Base-by-base conservation (phyloP, 1,284 basidiomycete species). In the Cutaneotrichosporon mucoides region DNA sequence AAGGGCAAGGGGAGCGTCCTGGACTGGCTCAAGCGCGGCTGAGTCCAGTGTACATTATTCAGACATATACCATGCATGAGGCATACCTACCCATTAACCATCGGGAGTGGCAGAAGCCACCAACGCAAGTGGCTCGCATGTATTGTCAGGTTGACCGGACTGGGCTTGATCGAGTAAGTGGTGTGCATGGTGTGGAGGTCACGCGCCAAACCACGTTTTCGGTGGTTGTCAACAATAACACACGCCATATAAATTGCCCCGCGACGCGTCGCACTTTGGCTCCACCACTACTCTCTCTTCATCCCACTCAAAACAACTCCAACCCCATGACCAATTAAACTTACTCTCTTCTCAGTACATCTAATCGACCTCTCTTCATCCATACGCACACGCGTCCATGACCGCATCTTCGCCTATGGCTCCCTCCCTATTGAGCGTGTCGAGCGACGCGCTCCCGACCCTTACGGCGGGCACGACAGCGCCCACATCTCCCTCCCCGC, bases 11-110 rank as follows among this genome's bases (percentile, higher is more conserved):
- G 59, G 36, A 61, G 59, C n/a, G 57, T 68, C 42, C 47, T 66
- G n/a, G 59, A 61, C 15, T 69, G 66, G 68, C 58, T 68, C n/a
- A 66, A 61, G 59, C 48, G 53, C 6, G 47, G 50, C n/a, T 33
- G n/a, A 34, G 42, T 49, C 11, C 24, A 2, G n/a, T 56, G 56
- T 36, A 46, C 38, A 16, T 11, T 24, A 33, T 7, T 12, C 7
- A 49, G 46, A 40, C 44, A 24, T 50, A 59, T 59, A 59, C 53
- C 52, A 15, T 43, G 43, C 34, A 43, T 40, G 42, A 5, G 8
- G 40, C 16, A 53, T 47, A 35, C 10, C 45, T 47, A 24, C 24
- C 24, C 24, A 24, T 24, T 2, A 2, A 24, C 2, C 24, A 16
- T 24, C 24, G 24, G 24, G 42, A 15, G 13, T 15, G 44, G 4